Evolutionary conservation across 768 basidiomycete species (phyloP).

Genomic region (Chalciporus chontae): DNA sequence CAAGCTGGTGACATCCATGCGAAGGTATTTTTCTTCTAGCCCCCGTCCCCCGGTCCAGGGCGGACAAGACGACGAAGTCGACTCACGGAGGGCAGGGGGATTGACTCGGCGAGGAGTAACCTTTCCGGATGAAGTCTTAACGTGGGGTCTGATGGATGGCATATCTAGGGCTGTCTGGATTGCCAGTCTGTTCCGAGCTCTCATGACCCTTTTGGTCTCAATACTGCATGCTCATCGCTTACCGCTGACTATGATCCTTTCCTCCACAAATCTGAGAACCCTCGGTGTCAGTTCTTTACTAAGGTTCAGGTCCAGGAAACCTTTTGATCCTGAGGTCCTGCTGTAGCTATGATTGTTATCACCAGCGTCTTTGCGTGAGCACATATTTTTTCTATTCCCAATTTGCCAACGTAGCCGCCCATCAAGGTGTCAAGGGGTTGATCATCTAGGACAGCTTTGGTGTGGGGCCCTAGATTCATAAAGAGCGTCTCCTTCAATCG

Average conservation of each 20-base stretch:
- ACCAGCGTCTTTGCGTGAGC: conserved; percentile 8
- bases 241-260: background rate
- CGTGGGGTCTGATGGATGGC: too few species aligned
- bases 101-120: background rate
- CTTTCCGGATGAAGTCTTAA: too few species aligned
- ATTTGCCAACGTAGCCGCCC: conserved; percentile 7
- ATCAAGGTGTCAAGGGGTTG: background rate
- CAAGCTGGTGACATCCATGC: background rate
- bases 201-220: too few species aligned
- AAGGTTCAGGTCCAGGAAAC: background rate
- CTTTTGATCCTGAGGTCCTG: background rate
- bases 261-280: background rate
- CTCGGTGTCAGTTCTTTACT: background rate
- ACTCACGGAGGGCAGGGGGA: too few species aligned
- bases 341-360: conserved; percentile 14
- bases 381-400: conserved; percentile 3
- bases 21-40: background rate
- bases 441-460: background rate
- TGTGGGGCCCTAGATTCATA: conserved; percentile 20
- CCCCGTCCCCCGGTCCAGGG: too few species aligned
- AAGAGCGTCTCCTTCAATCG: background rate
- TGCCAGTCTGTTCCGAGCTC: too few species aligned
- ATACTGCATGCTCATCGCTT: background rate
- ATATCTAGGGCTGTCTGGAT: too few species aligned
- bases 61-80: background rate